A percentile compares a stretch with the other conserved stretches of the same genome.
These are phyloP conservation scores for Schizosaccharomyces cryophilus DNA, from an alignment of 805 yeast genomes.

Conservation along the genomic window DNA sequence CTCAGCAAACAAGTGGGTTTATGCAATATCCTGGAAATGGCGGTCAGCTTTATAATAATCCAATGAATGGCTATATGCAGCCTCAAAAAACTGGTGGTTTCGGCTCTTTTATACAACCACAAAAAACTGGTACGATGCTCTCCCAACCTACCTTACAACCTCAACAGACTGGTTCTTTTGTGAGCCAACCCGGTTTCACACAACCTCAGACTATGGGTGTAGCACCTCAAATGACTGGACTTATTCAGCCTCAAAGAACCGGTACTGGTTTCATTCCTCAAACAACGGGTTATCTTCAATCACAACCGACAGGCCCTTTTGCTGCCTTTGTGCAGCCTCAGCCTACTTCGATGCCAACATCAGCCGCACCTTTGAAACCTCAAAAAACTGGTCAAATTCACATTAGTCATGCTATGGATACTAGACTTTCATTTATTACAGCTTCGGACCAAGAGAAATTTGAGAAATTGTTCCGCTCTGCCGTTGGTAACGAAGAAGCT, in stretches of 20 bases:
- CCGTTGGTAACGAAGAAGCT: slow-evolving; percentile 45
- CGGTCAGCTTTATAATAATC: too few relatives aligned
- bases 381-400: slow-evolving; percentile 1
- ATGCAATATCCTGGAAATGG: too few relatives aligned
- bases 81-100: background rate
- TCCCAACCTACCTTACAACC: background rate
- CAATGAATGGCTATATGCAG: background rate
- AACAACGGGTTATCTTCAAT: background rate
- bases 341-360: background rate
- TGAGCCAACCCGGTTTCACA: background rate
- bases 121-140: background rate
- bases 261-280: background rate
- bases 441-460: slow-evolving; percentile 68
- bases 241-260: background rate
- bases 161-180: background rate
- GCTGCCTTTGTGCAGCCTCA: background rate
- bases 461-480: slow-evolving; percentile 59
- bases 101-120: background rate
- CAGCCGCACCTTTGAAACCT: background rate
- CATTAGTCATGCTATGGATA: background rate
- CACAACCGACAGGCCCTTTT: slow-evolving; percentile 1
- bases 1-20: too few relatives aligned
- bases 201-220: background rate
- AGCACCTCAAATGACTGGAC: background rate
- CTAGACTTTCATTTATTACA: slow-evolving; percentile 63